Evolutionary conservation across 1,284 basidiomycete species (phyloP), one percentile per base, ranked within the genome.

Genomic region (Golubevia sp.): DNA sequence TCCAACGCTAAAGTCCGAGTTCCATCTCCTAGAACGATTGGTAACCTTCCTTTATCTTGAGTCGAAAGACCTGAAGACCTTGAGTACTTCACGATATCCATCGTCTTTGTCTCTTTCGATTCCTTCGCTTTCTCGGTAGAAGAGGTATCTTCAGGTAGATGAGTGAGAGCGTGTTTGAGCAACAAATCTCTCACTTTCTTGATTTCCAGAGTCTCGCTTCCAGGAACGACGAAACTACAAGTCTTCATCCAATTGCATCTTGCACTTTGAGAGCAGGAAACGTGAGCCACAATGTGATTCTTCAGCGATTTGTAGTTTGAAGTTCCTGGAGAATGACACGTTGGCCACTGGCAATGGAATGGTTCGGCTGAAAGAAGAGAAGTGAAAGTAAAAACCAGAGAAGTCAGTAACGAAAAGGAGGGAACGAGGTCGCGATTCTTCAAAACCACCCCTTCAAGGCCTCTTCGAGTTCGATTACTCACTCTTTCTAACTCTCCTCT

Each of bases 191-290:
- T 63, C 27, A 59, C 58, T 34, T 62, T 58, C n/a, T 27, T 55
- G 4, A 21, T 51, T 3, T 51, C 38, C n/a, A 26, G 49, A 25
- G 55, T 44, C 3, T 50, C 49, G 57, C 25, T 25, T 30, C 23
- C 53, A 6, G 62, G 66, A 30, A 58, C 65, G 13, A 64, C 64
- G 59, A 57, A 79, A 26, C 61, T 49, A 59, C 79, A 82, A 34
- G 44, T 56, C 23, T 54, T 49, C n/a, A n/a, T n/a, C 71, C 79
- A 79, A n/a, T 68, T 58, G 58, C 78, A 80, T n/a, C 63, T 54
- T 5, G 71, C 70, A 53, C 71, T 71, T 0, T 27, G 21, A 2
- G 73, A 59, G n/a, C 65, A 68, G 6, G 56, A 24, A 11, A 59
- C 66, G 55, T 79, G 77, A 52, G 65, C 54, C 34, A 62, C 60